phyloP scores from a whole-genome alignment of 2,329 filamentous ascomycete genomes.

The Calonectria pauciramosa region DNA sequence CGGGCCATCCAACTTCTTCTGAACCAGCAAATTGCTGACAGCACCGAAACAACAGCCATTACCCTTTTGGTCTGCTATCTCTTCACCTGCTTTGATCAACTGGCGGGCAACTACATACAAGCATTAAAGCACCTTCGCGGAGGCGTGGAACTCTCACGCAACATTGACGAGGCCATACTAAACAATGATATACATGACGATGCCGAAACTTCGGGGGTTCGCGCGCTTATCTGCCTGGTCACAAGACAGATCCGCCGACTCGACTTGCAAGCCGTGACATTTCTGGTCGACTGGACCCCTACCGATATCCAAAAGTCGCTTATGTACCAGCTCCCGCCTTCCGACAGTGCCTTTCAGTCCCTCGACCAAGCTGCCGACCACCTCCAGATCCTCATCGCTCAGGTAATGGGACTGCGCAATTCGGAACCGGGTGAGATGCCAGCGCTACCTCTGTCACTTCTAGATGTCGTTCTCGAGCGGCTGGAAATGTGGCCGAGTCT shows the following conservation, averaged over 20 bases:
- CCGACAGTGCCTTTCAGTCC: slow-evolving; percentile 41
- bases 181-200: slow-evolving; percentile 20
- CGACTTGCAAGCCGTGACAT: slow-evolving; percentile 52
- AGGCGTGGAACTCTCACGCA: slow-evolving; percentile 50
- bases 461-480: slow-evolving; percentile 34
- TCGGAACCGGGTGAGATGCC: slow-evolving; percentile 33
- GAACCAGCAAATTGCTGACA: slow-evolving; percentile 37
- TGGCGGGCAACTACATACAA: slow-evolving; percentile 51
- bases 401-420: slow-evolving; percentile 47
- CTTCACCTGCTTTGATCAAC: slow-evolving; percentile 55
- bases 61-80: slow-evolving; percentile 56
- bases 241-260: slow-evolving; percentile 52
- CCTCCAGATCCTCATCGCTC: slow-evolving; percentile 48
- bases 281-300: slow-evolving; percentile 53
- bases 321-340: slow-evolving; percentile 27
- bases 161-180: slow-evolving; percentile 31
- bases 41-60: slow-evolving; percentile 45
- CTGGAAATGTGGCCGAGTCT: slow-evolving; percentile 45
- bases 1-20: slow-evolving; percentile 49
- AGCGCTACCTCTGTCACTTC: slow-evolving; percentile 12
- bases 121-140: slow-evolving; percentile 52
- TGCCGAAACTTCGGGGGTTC: slow-evolving; percentile 31
- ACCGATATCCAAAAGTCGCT: slow-evolving; percentile 41
- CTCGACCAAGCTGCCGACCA: slow-evolving; percentile 50
- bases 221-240: slow-evolving; percentile 46